phyloP scores from a whole-genome alignment of 257 asterid genomes.

The Prunella vulgaris region DNA sequence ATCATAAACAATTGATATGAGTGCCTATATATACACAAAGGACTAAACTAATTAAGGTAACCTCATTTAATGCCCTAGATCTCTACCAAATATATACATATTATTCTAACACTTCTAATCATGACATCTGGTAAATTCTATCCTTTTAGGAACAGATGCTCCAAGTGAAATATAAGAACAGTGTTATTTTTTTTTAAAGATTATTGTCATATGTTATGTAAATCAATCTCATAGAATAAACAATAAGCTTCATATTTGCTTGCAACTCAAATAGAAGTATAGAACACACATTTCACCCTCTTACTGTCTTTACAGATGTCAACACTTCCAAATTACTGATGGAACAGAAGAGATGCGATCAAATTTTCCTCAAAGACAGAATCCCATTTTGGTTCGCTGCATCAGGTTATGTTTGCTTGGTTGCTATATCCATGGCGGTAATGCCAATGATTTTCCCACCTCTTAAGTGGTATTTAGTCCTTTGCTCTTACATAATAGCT shows the following conservation, averaged over 20 bases:
- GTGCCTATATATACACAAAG: too few relatives aligned
- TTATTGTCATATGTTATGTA: background rate
- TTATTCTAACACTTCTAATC: too few relatives aligned
- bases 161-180: background rate
- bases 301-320: constrained; percentile 34
- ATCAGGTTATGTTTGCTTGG: constrained; percentile 81
- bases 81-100: too few relatives aligned
- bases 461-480: constrained; percentile 88
- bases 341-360: constrained; percentile 64
- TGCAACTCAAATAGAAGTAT: background rate
- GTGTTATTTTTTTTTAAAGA: background rate
- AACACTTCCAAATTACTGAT: constrained; percentile 40
- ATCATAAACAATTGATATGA: too few relatives aligned
- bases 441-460: constrained; percentile 89
- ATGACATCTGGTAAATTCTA: background rate
- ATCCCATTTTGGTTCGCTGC: constrained; percentile 89
- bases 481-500: constrained; percentile 79
- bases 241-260: background rate
- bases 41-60: too few relatives aligned
- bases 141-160: background rate
- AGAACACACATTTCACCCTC: constrained; percentile 1
- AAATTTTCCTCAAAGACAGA: constrained; percentile 67
- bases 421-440: constrained; percentile 70
- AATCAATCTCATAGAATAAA: background rate
- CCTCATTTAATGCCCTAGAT: too few relatives aligned